Base-by-base conservation (phyloP, 2,329 filamentous ascomycete genomes). In the Apiospora sp. region DNA sequence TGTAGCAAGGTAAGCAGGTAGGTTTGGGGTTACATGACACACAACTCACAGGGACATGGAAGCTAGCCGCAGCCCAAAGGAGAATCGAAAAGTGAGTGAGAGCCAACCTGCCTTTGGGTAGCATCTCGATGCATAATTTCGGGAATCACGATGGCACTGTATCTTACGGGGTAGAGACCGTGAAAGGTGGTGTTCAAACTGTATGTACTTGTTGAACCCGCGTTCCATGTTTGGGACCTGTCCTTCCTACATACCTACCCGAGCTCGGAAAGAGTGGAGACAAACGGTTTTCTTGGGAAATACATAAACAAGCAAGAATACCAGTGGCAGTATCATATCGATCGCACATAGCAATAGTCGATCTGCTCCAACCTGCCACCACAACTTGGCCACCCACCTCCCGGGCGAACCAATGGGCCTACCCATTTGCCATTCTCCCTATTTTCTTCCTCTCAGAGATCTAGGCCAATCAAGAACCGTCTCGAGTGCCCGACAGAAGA, bases 281-380 rank as follows among this genome's bases (percentile, higher is more conserved):
- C n/a, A 41, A 64, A 64, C 58, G 58, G 58, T 41, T 64, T 37
- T 58, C 10, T n/a, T 34, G 14, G 34, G 30, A 41, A 24, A 61
- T 30, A 61, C 54, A 61, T 4, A 37, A 34, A 54, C 27, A 54
- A 54, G 51, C 51, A 54, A 30, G 51, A 54, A 54, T 30, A 54
- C 51, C 51, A 54, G 27, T 24, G 58, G 58, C 58, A 30, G 58
- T 64, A 64, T 64, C 58, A 34, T 64, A 64, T 64, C 58, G 58
- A 64, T 64, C 58, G 34, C 58, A 64, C 58, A 64, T 64, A 64
- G 34, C 58, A 64, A 64, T 64, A 16, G 58, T 24, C 58, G 58
- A 64, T 64, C 34, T 34, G 58, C 34, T 41, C 58, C 58, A 14
- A 41, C 58, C 34, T 64, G 34, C 37, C 37, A 41, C 37, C 58